Base-by-base conservation (phyloP, 805 yeast genomes). In the Wickerhamomyces tratensis region DNA sequence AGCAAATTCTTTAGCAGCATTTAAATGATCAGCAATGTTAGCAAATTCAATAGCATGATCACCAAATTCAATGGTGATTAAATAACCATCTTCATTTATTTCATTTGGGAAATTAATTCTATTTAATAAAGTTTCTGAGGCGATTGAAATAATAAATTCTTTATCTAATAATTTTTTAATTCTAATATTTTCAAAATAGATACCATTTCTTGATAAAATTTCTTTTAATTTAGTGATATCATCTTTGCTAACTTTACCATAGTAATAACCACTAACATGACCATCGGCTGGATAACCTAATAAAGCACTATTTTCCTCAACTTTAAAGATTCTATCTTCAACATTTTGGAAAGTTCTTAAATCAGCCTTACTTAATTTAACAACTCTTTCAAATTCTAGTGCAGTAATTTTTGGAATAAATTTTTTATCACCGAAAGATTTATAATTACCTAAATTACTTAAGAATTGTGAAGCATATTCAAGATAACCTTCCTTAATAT, bases 391-490 rank as follows among this genome's bases (percentile, higher is more conserved):
- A 50, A 86, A 79, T 7, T 69, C 69, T 0, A 61, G 72, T 31
- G 50, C 54, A 0, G 70, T 43, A 35, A 86, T 53, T 40, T 76
- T 65, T 36, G 96, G 96, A 48, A 87, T 71, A 55, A 87, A 87
- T 62, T 87, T 87, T 51, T 77, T 76, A 63, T 87, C 96, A 50
- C 96, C 96, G 59, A 87, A 87, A 1, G 93, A 82, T 63, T 82
- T 87, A 64, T 75, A 84, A 56, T 84, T 84, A 50, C 93, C 93
- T 59, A 80, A 67, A 61, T 84, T 84, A 35, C 80, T 68, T 47
- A 84, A 65, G 54, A 84, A 79, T 65, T 84, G 91, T 36, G 87
- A 82, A 30, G 80, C 82, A 59, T 76, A 86, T 56, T 82, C 86
- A 58, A 86, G 64, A 58, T 82, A 85, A 15, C 59, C 57, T 12